A percentile compares a stretch with the other conserved stretches of the same genome.
Evolutionary conservation across 1,284 basidiomycete species (phyloP).

Genomic region (Pascua sp.): DNA sequence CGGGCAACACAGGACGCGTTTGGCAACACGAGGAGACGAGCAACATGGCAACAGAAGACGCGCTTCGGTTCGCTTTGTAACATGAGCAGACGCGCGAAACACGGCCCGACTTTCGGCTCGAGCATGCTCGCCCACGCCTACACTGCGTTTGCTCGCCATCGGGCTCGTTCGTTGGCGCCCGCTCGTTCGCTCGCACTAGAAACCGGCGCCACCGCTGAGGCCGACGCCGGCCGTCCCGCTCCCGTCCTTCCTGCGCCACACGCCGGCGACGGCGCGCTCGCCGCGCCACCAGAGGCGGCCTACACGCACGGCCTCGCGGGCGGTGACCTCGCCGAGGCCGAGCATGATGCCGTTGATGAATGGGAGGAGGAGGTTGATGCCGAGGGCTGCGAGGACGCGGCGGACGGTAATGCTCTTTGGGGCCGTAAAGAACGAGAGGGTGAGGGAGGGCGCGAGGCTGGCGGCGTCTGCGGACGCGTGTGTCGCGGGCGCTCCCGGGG

Average conservation of each 20-base stretch:
- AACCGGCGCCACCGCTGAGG: constrained; percentile 26
- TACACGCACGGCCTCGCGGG: constrained; percentile 72
- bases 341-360: constrained; percentile 98
- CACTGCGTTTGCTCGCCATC: too few species aligned
- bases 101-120: too few species aligned
- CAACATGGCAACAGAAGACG: too few species aligned
- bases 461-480: constrained; percentile 17
- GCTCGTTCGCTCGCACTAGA: constrained; percentile 1
- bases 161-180: too few species aligned
- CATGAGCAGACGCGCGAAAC: too few species aligned
- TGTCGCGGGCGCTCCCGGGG: not conserved
- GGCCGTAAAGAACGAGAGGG: constrained; percentile 74
- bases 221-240: constrained; percentile 36
- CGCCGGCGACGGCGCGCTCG: constrained; percentile 29
- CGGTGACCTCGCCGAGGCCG: constrained; percentile 96
- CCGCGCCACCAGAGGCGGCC: constrained; percentile 55
- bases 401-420: constrained; percentile 72
- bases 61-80: too few species aligned
- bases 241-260: constrained; percentile 15
- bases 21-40: too few species aligned
- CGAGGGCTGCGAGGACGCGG: constrained; percentile 74
- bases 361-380: constrained; percentile 87
- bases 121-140: too few species aligned
- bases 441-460: constrained; percentile 54
- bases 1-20: too few species aligned